Evolutionary conservation across 495 filamentous ascomycete genomes (phyloP), one percentile per base, ranked within the genome.

Genomic region (Penicillium bialowiezense): DNA sequence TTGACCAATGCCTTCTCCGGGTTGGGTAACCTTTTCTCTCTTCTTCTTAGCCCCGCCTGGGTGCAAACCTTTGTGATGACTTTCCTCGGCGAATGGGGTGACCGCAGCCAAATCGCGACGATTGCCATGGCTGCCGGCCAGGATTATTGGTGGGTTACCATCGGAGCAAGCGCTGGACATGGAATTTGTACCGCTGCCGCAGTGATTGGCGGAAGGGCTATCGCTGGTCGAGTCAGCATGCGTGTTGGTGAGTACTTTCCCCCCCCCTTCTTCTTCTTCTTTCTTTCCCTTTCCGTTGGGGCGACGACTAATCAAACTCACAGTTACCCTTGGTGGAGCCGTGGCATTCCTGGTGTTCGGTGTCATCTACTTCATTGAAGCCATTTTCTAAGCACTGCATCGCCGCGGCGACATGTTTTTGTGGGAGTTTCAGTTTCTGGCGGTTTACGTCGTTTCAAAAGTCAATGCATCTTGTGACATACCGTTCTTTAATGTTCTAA

Each of bases 51-150:
- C 62, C 93, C 93, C 3, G 93, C 91, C 1, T 98, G 93, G 93
- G 93, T 98, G 12, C 93, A 98, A 68, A 98, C 95, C 5, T 98
- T 98, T 65, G 83, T 91, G 52, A 98, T 98, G 93, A 98, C 93
- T 3, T 98, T 98, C 71, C 72, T 98, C 23, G 93, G 93, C 8
- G 93, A 98, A 67, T 97, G 95, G 93, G 93, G 93, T 39, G 93
- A 98, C 62, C 84, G 93, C 51, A 95, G 89, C 62, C 93, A 98
- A 68, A 98, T 98, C 61, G 95, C 93, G 13, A 98, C 93, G 5
- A 96, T 98, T 61, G 93, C 93, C 32, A 98, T 98, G 93, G 95
- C 93, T 38, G 93, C 93, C 8, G 93, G 93, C 3, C 89, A 95
- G 70, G 95, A 97, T 64, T 97, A 97, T 63, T 97, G 91, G 93